Evolutionary conservation across 192 early-diverging fungal species (phyloP).

Genomic region (Entomortierella beljakovae): DNA sequence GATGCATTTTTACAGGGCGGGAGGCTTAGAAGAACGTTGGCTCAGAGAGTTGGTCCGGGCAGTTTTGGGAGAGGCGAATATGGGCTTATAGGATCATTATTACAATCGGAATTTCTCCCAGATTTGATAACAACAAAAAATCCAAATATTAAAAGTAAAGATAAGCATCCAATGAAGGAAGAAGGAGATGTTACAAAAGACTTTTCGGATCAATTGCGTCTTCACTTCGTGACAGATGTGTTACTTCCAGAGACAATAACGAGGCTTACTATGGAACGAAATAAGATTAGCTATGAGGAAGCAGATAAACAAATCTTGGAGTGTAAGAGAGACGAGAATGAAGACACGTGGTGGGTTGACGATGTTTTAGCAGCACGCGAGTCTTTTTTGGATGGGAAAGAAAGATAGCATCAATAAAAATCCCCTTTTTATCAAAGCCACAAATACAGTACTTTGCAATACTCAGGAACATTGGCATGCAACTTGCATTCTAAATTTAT

Average conservation of each 20-base stretch:
- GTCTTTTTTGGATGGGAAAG: slow-evolving; percentile 29
- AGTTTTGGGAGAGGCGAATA: slow-evolving; percentile 25
- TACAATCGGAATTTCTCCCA: slow-evolving; percentile 42
- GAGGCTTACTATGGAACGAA: slow-evolving; percentile 29
- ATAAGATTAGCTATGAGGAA: slow-evolving; percentile 12
- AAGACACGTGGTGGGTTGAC: slow-evolving; percentile 44
- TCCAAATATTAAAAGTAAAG: too few relatives aligned
- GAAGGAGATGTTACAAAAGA: slow-evolving; percentile 15
- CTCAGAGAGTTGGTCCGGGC: slow-evolving; percentile 38
- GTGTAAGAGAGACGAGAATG: slow-evolving; percentile 5
- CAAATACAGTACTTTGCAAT: too few relatives aligned
- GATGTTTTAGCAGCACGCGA: slow-evolving; percentile 45
- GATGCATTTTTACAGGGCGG: slow-evolving; percentile 35
- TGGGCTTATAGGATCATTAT: slow-evolving; percentile 10
- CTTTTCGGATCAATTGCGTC: slow-evolving; percentile 29
- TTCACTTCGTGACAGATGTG: slow-evolving; percentile 40
- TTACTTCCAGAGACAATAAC: slow-evolving; percentile 45
- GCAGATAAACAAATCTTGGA: slow-evolving; percentile 22
- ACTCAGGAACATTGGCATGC: not conserved
- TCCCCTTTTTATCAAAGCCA: too few relatives aligned
- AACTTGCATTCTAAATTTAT: too few relatives aligned
- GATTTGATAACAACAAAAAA: slow-evolving; percentile 30
- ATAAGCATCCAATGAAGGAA: slow-evolving; percentile 17
- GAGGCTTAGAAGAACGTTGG: slow-evolving; percentile 14
- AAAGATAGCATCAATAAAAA: not conserved